These are phyloP conservation scores for Rhizopogon roseolus DNA, from an alignment of 768 basidiomycete species.

Conservation along the genomic window DNA sequence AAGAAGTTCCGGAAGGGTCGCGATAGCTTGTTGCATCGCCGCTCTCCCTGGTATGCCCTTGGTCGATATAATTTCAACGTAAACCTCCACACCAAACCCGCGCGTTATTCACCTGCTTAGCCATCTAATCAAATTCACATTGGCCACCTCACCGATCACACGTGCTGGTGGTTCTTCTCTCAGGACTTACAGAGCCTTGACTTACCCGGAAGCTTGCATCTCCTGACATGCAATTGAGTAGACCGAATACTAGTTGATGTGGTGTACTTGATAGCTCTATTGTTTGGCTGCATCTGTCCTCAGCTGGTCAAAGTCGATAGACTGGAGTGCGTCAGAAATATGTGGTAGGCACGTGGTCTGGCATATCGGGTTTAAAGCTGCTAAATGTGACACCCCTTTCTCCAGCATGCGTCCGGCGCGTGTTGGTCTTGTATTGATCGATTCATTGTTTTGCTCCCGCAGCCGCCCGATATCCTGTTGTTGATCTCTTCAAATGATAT, in stretches of 20 bases:
- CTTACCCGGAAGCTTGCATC: neutral
- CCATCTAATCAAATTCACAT: neutral
- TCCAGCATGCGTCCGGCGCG: neutral
- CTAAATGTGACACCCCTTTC: neutral
- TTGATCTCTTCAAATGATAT: neutral
- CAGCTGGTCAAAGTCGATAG: neutral
- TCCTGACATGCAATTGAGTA: neutral
- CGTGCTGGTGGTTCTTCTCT: neutral
- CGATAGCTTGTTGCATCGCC: neutral
- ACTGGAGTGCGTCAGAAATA: neutral
- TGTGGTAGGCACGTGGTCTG: neutral
- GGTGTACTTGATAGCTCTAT: neutral
- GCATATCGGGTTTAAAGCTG: neutral
- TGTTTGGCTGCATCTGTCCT: neutral
- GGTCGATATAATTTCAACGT: neutral
- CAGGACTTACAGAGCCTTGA: neutral
- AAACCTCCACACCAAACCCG: neutral
- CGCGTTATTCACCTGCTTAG: neutral
- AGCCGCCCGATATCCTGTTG: slow-evolving; percentile 2
- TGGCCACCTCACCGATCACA: slow-evolving; percentile 1
- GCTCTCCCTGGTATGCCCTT: neutral
- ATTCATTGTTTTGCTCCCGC: neutral
- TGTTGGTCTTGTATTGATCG: neutral
- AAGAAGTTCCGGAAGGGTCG: neutral
- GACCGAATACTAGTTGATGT: neutral